These are phyloP conservation scores for Blastomyces gilchristii DNA, from an alignment of 2,329 filamentous ascomycete species.

Conservation along the genomic window DNA sequence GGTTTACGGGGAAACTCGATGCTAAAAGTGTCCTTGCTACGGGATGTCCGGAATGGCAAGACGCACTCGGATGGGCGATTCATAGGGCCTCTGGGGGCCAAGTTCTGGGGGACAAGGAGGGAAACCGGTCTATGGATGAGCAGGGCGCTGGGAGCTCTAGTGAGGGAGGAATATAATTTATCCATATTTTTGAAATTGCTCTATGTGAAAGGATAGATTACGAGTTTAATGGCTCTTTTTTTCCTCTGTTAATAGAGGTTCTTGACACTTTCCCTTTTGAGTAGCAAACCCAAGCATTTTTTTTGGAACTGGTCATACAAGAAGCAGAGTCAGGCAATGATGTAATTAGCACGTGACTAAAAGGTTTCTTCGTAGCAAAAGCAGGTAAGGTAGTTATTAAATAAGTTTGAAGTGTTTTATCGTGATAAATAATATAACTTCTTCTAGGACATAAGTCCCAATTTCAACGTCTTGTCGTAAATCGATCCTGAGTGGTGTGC, in stretches of 20 bases:
- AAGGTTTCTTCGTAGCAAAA: neutral
- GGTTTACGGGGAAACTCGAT: conserved; percentile 57
- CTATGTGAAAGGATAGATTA: neutral
- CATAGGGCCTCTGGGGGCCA: neutral
- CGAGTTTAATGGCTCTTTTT: neutral
- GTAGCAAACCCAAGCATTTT: neutral
- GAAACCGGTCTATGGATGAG: conserved; percentile 7
- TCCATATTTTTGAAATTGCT: neutral
- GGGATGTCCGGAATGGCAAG: conserved; percentile 38
- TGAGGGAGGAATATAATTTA: conserved; percentile 12
- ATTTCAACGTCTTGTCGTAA: no score
- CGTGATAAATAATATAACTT: neutral
- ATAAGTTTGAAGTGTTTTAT: neutral
- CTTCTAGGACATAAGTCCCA: neutral
- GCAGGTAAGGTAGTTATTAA: neutral
- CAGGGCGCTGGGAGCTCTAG: conserved; percentile 13
- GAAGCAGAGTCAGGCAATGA: neutral
- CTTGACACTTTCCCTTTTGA: no score
- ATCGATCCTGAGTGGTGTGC: no score
- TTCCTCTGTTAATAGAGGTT: no score
- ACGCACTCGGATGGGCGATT: conserved; percentile 22
- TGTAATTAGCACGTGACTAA: neutral
- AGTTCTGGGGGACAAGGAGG: neutral
- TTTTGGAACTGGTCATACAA: no score
- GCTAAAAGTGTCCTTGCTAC: conserved; percentile 56